Conservation (phyloP, 352 stramenopile species). For the Pythium volutum region DNA sequence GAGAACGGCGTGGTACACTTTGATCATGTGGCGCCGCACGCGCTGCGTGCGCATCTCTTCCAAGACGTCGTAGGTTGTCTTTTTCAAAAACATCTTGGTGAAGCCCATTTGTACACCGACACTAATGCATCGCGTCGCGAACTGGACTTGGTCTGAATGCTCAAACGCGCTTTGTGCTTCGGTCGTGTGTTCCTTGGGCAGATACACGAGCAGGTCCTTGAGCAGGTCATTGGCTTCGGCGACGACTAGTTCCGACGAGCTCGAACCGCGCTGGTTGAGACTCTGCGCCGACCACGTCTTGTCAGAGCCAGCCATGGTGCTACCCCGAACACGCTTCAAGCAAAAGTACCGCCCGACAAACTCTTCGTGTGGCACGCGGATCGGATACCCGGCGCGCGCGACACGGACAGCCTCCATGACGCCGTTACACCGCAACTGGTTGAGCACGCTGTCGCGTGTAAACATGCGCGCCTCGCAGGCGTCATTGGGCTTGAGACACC, state of each 20-base stretch:
- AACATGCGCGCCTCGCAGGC: slow-evolving; percentile 54
- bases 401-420: slow-evolving; percentile 87
- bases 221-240: slow-evolving; percentile 76
- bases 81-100: slow-evolving; percentile 96
- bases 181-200: slow-evolving; percentile 85
- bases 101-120: slow-evolving; percentile 90
- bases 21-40: slow-evolving; percentile 67
- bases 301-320: slow-evolving; percentile 27
- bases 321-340: slow-evolving; percentile 47
- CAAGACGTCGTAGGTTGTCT: slow-evolving; percentile 88
- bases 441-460: slow-evolving; percentile 64
- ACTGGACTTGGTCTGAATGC: slow-evolving; percentile 64
- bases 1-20: slow-evolving; percentile 70
- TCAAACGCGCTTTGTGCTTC: slow-evolving; percentile 78
- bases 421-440: slow-evolving; percentile 85
- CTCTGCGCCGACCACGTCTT: slow-evolving; percentile 40
- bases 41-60: slow-evolving; percentile 82
- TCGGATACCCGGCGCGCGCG: slow-evolving; percentile 76
- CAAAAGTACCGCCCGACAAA: slow-evolving; percentile 80
- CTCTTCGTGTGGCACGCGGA: slow-evolving; percentile 70
- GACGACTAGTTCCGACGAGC: slow-evolving; percentile 32
- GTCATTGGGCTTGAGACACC: slow-evolving; percentile 90
- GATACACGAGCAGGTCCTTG: slow-evolving; percentile 84
- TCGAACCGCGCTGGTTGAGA: slow-evolving; percentile 39
- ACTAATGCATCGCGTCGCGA: slow-evolving; percentile 51